phyloP scores from a whole-genome alignment of 805 yeast genomes.

The Groenewaldozyma salmanticensis region DNA sequence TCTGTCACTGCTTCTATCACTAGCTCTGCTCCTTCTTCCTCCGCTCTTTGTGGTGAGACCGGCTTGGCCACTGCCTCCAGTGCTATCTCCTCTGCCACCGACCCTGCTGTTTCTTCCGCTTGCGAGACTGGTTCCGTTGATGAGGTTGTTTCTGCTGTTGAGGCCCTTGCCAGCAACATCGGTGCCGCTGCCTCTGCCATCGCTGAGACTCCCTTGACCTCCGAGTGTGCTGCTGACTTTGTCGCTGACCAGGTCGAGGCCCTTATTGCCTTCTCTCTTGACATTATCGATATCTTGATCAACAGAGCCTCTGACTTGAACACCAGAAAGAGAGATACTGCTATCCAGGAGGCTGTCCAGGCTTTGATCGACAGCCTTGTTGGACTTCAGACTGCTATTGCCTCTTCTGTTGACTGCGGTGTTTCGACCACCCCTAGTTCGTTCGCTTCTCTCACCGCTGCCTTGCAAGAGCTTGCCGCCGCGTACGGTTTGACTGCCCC shows the following conservation, averaged over 20 bases:
- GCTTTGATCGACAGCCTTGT: neutral
- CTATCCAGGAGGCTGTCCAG: neutral
- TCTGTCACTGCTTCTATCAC: neutral
- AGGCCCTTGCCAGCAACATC: too few species aligned
- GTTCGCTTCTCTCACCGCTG: neutral
- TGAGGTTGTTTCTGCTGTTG: too few species aligned
- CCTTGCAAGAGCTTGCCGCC: neutral
- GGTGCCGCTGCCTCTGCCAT: neutral
- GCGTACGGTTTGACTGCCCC: neutral
- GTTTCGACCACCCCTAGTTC: neutral
- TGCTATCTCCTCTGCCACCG: neutral
- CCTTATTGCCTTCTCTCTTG: neutral
- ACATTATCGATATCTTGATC: neutral
- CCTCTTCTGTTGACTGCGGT: neutral
- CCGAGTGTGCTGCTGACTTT: neutral
- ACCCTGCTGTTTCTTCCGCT: neutral
- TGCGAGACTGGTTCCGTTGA: too few species aligned
- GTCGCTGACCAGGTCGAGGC: neutral
- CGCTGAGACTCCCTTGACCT: neutral
- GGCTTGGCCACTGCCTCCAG: neutral
- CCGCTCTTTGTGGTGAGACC: constrained; percentile 1
- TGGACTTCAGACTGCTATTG: neutral
- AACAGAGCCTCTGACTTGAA: neutral
- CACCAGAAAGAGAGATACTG: too few species aligned
- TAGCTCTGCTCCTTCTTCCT: too few species aligned